These are phyloP conservation scores for Cutaneotrichosporon spelunceum DNA, from an alignment of 1,284 basidiomycete genomes.

Conservation along the genomic window DNA sequence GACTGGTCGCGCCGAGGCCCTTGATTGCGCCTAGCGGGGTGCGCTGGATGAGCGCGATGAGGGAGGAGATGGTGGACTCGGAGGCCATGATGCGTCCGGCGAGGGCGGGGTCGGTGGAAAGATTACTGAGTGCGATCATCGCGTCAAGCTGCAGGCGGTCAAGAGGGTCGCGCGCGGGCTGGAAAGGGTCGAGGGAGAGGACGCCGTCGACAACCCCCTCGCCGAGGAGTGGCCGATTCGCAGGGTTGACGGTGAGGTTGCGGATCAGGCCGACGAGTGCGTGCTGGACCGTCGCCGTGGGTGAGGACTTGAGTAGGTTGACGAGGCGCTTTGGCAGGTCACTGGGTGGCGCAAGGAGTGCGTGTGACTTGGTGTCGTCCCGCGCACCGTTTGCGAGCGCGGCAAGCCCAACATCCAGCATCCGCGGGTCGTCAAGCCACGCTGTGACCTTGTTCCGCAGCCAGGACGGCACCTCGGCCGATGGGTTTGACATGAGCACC, in stretches of 20 bases:
- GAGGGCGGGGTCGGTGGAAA: not conserved
- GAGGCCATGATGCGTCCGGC: slow-evolving; percentile 5
- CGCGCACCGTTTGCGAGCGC: slow-evolving; percentile 4
- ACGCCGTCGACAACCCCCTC: slow-evolving; percentile 3
- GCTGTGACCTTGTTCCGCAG: not conserved
- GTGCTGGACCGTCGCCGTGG: not conserved
- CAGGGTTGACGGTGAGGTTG: slow-evolving; percentile 11
- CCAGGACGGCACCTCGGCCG: not conserved
- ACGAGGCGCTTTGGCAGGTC: not conserved
- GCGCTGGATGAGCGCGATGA: slow-evolving; percentile 1
- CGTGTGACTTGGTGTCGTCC: not conserved
- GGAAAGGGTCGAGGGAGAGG: not conserved
- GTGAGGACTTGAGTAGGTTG: not conserved
- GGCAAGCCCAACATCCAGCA: not conserved
- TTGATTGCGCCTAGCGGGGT: not conserved
- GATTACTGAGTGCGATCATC: slow-evolving; percentile 2
- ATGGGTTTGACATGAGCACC: slow-evolving; percentile 2
- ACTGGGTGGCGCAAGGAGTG: not conserved
- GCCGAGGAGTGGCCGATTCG: slow-evolving; percentile 8
- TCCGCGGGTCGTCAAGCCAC: slow-evolving; percentile 8
- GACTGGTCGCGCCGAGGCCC: not conserved
- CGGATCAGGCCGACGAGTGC: slow-evolving; percentile 13
- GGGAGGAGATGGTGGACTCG: slow-evolving; percentile 5
- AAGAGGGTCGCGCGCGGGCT: not conserved
- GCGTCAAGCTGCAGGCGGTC: slow-evolving; percentile 12